phyloP scores from a whole-genome alignment of 1,284 basidiomycete genomes.

The Cystobasidium pallidum region DNA sequence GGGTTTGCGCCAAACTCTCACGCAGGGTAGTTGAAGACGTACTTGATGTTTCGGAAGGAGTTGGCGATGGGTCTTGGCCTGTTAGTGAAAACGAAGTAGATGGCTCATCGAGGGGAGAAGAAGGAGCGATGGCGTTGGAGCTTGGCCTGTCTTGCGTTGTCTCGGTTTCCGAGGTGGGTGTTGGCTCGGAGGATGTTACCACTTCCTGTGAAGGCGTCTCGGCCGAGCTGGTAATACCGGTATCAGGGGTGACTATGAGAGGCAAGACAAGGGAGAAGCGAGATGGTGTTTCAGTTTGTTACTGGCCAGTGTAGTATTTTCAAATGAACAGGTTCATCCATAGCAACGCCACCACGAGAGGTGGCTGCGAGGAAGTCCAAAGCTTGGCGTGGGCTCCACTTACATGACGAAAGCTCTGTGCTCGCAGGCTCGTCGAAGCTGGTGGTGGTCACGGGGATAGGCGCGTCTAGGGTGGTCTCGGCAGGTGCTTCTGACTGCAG shows the following conservation, averaged over 20 bases:
- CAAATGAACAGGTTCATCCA: neutral
- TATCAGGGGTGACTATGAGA: neutral
- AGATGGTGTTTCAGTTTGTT: neutral
- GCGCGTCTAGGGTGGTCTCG: neutral
- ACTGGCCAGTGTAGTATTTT: no score
- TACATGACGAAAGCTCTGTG: neutral
- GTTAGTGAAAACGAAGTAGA: neutral
- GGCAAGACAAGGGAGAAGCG: neutral
- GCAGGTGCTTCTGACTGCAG: neutral
- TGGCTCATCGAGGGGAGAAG: no score
- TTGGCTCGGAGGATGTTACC: slow-evolving; percentile 1
- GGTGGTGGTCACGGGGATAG: neutral
- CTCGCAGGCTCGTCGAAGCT: neutral
- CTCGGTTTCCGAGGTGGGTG: neutral
- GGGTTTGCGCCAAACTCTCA: neutral
- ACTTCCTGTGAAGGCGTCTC: neutral
- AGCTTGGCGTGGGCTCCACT: neutral
- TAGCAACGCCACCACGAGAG: neutral
- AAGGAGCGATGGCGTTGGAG: neutral
- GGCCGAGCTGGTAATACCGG: neutral
- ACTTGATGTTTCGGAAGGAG: neutral
- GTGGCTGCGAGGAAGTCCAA: neutral
- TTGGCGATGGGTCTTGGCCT: neutral
- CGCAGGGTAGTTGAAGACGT: neutral
- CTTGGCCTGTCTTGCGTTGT: neutral